Conservation (phyloP, 371 early-diverging fungal genomes). For the Syncephalastrum sp. region DNA sequence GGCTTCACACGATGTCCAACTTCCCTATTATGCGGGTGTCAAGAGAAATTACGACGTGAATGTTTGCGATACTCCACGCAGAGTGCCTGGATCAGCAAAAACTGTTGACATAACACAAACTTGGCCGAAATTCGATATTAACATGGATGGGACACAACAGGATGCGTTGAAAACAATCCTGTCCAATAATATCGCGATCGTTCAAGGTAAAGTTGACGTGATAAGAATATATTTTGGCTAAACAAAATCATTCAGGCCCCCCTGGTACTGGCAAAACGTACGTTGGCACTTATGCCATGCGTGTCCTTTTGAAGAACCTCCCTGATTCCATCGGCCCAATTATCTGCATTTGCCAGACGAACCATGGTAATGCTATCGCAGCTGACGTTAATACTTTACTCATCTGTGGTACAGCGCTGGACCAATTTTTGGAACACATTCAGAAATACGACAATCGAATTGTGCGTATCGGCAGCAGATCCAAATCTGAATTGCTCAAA, state of each 20-base stretch:
- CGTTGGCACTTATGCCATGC: constrained; percentile 63
- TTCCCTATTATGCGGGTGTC: constrained; percentile 36
- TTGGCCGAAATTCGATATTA: constrained; percentile 34
- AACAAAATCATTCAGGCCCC: constrained; percentile 41
- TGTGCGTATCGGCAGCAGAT: constrained; percentile 65
- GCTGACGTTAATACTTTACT: neutral
- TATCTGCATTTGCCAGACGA: constrained; percentile 69
- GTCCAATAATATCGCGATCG: constrained; percentile 49
- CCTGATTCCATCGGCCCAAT: constrained; percentile 48
- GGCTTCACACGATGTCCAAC: constrained; percentile 28
- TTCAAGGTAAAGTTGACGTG: constrained; percentile 42
- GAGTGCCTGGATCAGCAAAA: constrained; percentile 7
- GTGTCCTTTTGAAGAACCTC: constrained; percentile 51
- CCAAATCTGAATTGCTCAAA: constrained; percentile 48
- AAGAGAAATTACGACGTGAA: constrained; percentile 38
- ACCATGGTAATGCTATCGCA: constrained; percentile 49
- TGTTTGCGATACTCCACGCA: constrained; percentile 2
- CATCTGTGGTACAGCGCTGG: constrained; percentile 47
- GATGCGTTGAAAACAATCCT: constrained; percentile 57
- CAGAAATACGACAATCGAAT: constrained; percentile 44
- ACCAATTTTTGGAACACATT: constrained; percentile 68
- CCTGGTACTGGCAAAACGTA: constrained; percentile 77
- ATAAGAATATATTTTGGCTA: neutral
- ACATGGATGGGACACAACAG: constrained; percentile 49
- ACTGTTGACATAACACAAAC: constrained; percentile 26